Evolutionary conservation across 2,329 filamentous ascomycete species (phyloP), one percentile per base, ranked within the genome.

Genomic region (Cladosporium sp.): DNA sequence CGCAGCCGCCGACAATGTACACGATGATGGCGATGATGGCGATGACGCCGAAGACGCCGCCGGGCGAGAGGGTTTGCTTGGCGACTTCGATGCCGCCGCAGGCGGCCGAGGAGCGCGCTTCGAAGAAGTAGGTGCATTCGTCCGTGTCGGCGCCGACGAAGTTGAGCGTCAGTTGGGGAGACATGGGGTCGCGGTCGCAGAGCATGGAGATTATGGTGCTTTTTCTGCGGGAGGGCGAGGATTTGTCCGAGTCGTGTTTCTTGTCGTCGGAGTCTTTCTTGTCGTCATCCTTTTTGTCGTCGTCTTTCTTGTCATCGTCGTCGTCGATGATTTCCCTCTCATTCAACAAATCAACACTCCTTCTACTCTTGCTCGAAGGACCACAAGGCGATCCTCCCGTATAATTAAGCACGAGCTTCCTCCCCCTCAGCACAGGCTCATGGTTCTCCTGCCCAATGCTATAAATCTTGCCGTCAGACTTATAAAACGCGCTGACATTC

Each of bases 101-200:
- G 9, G 91, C 92, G 58, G 89, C 86, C 39, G 81, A 78, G 19
- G 88, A 93, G 57, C 92, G 86, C 43, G 91, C 85, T 68, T 97
- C 91, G 72, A 98, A 98, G 70, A 95, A 87, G 71, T 97, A 98
- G 25, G 88, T 83, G 76, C 93, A 98, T 53, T 94, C 85, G 65
- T 97, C 91, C 35, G 88, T 85, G 54, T 62, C 67, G 5, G 91
- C 85, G 52, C 87, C 88, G 52, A 97, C 85, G 66, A 95, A 98
- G 16, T 88, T 89, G 32, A 93, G 76, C 4, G 80, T 78, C 3
- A 90, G 84, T 35, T 80, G 77, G 4, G 80, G 79, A 25, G 77
- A 78, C 1, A 84, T 74, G 1, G 88, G 83, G 60, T 96, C 90
- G 55, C 82, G 82, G 65, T 96, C 91, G 74, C 93, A 98, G 57